These are phyloP conservation scores for Poa annua DNA, from an alignment of 176 grass and related monocot species.

Conservation along the genomic window DNA sequence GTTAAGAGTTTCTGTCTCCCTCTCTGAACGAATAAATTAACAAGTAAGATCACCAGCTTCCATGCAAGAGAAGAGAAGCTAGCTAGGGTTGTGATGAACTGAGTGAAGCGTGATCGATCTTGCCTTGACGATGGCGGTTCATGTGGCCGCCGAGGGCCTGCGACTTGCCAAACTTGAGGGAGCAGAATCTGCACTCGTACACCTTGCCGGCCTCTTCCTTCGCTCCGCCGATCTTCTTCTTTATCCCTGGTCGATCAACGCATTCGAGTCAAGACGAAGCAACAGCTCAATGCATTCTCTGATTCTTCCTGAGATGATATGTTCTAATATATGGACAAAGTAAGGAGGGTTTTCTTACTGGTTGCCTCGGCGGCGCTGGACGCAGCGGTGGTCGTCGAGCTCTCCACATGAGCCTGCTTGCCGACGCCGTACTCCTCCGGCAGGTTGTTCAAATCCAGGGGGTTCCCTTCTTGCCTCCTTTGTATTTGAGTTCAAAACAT, in stretches of 20 bases:
- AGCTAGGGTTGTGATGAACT: slow-evolving; percentile 22
- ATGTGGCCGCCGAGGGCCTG: slow-evolving; percentile 98
- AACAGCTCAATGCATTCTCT: too few relatives aligned
- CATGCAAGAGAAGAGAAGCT: slow-evolving; percentile 26
- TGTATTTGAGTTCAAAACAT: slow-evolving; percentile 34
- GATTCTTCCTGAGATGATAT: not conserved
- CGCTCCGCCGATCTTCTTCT: slow-evolving; percentile 72
- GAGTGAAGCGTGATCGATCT: slow-evolving; percentile 13
- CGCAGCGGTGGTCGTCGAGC: slow-evolving; percentile 77
- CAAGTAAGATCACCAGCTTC: not conserved
- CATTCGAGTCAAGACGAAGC: not conserved
- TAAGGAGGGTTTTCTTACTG: slow-evolving; percentile 34
- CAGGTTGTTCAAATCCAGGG: slow-evolving; percentile 93
- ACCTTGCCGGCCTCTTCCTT: slow-evolving; percentile 82
- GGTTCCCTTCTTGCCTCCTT: slow-evolving; percentile 86
- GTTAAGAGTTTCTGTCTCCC: slow-evolving; percentile 95
- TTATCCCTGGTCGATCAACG: slow-evolving; percentile 53
- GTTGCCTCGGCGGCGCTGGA: slow-evolving; percentile 59
- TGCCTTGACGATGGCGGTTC: slow-evolving; percentile 96
- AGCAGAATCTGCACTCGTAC: slow-evolving; percentile 95
- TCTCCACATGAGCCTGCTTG: slow-evolving; percentile 81
- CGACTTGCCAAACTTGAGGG: slow-evolving; percentile 95
- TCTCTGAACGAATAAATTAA: slow-evolving; percentile 56
- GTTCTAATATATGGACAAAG: not conserved
- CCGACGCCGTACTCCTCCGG: slow-evolving; percentile 72